Evolutionary conservation across 2,329 filamentous ascomycete genomes (phyloP).

Genomic region (Hymenoscyphus salicellus): DNA sequence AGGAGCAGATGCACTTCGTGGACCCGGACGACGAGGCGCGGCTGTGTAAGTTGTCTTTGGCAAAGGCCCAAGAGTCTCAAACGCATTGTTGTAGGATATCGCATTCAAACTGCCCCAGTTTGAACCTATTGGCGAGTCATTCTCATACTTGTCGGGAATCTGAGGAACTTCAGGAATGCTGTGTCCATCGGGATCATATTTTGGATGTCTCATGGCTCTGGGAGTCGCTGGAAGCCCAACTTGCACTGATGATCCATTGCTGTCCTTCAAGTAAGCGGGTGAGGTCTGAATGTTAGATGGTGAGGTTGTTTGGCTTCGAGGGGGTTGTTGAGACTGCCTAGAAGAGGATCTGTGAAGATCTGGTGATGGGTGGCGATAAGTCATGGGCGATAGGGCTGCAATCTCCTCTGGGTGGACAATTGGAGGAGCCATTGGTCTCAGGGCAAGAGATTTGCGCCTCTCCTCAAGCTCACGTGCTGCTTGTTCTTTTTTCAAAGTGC

Average conservation of each 20-base stretch:
- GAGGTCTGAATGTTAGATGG: conserved; percentile 34
- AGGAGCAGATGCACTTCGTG: conserved; percentile 62
- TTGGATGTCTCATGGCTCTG: conserved; percentile 79
- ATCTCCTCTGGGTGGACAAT: conserved; percentile 72
- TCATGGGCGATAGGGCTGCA: conserved; percentile 35
- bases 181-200: conserved; percentile 59
- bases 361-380: conserved; percentile 27
- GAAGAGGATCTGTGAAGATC: conserved; percentile 31
- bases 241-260: conserved; percentile 46
- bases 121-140: conserved; percentile 17
- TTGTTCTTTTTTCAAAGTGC: conserved; percentile 66
- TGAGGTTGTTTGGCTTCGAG: conserved; percentile 62
- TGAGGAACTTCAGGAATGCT: conserved; percentile 56
- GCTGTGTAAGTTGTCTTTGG: conserved; percentile 36
- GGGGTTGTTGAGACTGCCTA: conserved; percentile 41
- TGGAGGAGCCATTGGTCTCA: conserved; percentile 72
- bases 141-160: conserved; percentile 47
- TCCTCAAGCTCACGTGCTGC: conserved; percentile 86
- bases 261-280: conserved; percentile 42
- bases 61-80: conserved; percentile 33
- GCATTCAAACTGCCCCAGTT: conserved; percentile 29
- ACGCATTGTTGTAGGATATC: conserved; percentile 27
- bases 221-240: conserved; percentile 88
- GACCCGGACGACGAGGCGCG: conserved; percentile 48
- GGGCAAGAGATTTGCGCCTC: conserved; percentile 76